Conservation (phyloP, 2,329 filamentous ascomycete species). For the Anthostomella pinea region DNA sequence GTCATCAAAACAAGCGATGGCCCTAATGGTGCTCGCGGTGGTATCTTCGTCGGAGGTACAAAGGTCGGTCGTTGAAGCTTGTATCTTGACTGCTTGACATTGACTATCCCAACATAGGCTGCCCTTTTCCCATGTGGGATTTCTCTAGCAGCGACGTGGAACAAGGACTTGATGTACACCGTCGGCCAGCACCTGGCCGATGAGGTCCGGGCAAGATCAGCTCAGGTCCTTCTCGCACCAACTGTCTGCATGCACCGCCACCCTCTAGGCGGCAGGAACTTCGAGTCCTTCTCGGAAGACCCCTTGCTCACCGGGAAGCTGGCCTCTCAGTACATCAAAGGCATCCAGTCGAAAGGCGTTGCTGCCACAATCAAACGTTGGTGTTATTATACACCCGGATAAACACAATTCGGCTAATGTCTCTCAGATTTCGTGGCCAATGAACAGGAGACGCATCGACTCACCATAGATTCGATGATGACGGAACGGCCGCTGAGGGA, state of each 20-base stretch:
- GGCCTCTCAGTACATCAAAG: conserved; percentile 68
- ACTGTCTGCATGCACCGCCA: conserved; percentile 81
- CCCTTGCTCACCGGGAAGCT: conserved; percentile 73
- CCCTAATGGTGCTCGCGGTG: conserved; percentile 67
- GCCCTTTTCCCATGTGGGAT: conserved; percentile 78
- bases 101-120: conserved; percentile 44
- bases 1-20: conserved; percentile 67
- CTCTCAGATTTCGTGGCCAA: conserved; percentile 58
- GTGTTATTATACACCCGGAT: conserved; percentile 16
- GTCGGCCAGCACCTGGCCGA: conserved; percentile 69
- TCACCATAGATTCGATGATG: conserved; percentile 62
- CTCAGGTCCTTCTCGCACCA: conserved; percentile 70
- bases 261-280: conserved; percentile 79
- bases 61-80: conserved; percentile 40
- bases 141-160: conserved; percentile 77
- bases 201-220: conserved; percentile 70
- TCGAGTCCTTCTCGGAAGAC: conserved; percentile 84
- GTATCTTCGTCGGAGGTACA: conserved; percentile 65
- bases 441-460: conserved; percentile 67
- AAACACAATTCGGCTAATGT: conserved; percentile 14
- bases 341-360: conserved; percentile 70
- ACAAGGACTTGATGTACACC: conserved; percentile 64
- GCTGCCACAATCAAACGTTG: conserved; percentile 75
- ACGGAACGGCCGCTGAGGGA: conserved; percentile 65
- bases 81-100: background rate